Percentiles rank a stretch among this genome's conserved stretches.
These are phyloP conservation scores for Fusarium sp. DNA, from an alignment of 2,329 filamentous ascomycete genomes.

Conservation along the genomic window DNA sequence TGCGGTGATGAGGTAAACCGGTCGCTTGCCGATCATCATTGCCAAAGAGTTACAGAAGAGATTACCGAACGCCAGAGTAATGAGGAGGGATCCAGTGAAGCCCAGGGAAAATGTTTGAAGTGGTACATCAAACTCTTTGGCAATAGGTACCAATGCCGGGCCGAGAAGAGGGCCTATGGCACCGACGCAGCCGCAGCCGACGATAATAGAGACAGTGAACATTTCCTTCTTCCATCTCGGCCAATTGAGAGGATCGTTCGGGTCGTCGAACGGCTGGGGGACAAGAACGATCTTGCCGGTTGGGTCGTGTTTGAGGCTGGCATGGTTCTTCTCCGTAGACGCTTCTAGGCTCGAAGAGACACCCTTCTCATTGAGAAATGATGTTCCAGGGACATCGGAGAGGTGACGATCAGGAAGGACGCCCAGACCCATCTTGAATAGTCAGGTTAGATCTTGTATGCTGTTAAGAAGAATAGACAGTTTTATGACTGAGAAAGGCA, in stretches of 20 bases:
- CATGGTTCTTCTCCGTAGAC: fast-evolving
- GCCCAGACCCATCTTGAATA: neutral
- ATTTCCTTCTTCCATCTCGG: neutral
- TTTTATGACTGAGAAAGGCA: neutral
- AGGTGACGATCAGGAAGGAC: neutral
- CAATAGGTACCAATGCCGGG: neutral
- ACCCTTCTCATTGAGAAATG: neutral
- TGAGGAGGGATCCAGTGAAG: neutral
- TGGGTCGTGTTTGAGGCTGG: neutral
- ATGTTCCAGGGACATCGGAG: neutral
- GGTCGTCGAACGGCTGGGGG: neutral
- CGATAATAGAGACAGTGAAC: neutral
- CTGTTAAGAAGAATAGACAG: fast-evolving
- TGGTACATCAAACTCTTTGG: neutral
- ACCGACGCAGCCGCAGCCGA: neutral
- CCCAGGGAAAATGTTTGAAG: neutral
- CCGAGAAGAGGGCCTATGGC: neutral
- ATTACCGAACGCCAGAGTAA: neutral
- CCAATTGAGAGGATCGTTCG: neutral
- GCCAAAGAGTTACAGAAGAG: neutral
- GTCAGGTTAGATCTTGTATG: neutral
- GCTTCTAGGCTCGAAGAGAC: neutral
- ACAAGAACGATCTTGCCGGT: conserved; percentile 4
- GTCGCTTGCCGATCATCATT: conserved; percentile 1
- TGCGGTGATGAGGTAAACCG: neutral